These are phyloP conservation scores for Picea mariana DNA, from an alignment of 83 land plant genomes.

Conservation along the genomic window DNA sequence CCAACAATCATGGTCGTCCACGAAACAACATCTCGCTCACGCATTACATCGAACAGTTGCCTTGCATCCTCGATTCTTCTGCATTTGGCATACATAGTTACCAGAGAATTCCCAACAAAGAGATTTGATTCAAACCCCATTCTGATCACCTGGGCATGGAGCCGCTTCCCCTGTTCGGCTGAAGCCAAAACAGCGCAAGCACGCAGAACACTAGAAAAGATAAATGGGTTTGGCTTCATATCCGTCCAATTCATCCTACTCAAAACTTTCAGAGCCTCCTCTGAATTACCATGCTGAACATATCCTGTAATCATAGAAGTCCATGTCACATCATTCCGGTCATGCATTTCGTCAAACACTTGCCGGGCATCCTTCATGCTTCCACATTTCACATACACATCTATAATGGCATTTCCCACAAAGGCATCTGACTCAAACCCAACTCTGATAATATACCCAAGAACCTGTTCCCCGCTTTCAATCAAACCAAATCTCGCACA, in stretches of 20 bases:
- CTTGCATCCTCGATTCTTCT: slow-evolving; percentile 28
- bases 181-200: slow-evolving; percentile 31
- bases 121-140: slow-evolving; percentile 21
- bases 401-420: slow-evolving; percentile 36
- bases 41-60: slow-evolving; percentile 22
- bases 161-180: slow-evolving; percentile 26
- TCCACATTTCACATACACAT: slow-evolving; percentile 48
- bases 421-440: slow-evolving; percentile 25
- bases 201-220: slow-evolving; percentile 35
- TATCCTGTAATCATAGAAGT: slow-evolving; percentile 42
- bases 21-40: slow-evolving; percentile 38
- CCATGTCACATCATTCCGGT: slow-evolving; percentile 21
- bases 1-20: slow-evolving; percentile 52
- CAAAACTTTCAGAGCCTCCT: slow-evolving; percentile 34
- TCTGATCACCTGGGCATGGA: slow-evolving; percentile 38
- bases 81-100: slow-evolving; percentile 57
- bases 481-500: slow-evolving; percentile 22
- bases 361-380: slow-evolving; percentile 29
- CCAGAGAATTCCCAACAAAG: slow-evolving; percentile 44
- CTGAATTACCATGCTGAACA: slow-evolving; percentile 23
- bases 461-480: slow-evolving; percentile 27
- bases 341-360: not conserved
- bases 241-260: slow-evolving; percentile 11
- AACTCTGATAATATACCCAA: slow-evolving; percentile 27
- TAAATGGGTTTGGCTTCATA: slow-evolving; percentile 26